Evolutionary conservation across 2,329 filamentous ascomycete genomes (phyloP), one percentile per base, ranked within the genome.

Genomic region (Fusarium nodosum): DNA sequence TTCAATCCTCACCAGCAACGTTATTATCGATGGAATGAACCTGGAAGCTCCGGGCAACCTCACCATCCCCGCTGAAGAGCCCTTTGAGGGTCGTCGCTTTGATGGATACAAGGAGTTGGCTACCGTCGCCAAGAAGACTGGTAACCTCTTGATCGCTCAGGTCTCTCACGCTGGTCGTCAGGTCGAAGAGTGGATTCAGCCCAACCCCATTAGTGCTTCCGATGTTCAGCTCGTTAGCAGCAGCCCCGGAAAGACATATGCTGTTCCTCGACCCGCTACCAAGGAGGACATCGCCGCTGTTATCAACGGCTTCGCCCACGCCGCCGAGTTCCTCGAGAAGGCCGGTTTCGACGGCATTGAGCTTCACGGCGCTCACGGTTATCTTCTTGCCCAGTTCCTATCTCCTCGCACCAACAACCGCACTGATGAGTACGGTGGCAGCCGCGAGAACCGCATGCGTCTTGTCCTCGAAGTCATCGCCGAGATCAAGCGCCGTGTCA

Each of bases 141-240:
- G 66, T 8, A 67, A 53, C 13, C 26, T 69, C 1, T 18, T 69
- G n/a, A 46, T 69, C 16, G 66, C 51, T 4, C 66, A 69, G 38
- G 56, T 69, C 12, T 62, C 66, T 6, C 66, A 69, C 22, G 61
- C 51, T n/a, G 66, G 66, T 16, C 66, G 66, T 24, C 66, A 69
- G 11, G 66, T 69, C 22, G 66, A 69, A 26, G 66, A 61, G 1
- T 69, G 66, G 66, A 20, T 69, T 5, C 57, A 69, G 10, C 66
- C 66, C 38, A 57, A 69, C 15, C 64, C 68, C 3, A 64, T 68
- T 24, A 84, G 90, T 71, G 83, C 87, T 0, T 88, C 88, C 0
- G 85, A 87, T 0, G 72, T 90, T 84, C 72, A 66, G 22, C 62
- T 79, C 86, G 5, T 83, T 88, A 64, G 85, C 73, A 86, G 86